These are phyloP conservation scores for Aspergillus bertholletiae DNA, from an alignment of 495 filamentous ascomycete species.

Conservation along the genomic window DNA sequence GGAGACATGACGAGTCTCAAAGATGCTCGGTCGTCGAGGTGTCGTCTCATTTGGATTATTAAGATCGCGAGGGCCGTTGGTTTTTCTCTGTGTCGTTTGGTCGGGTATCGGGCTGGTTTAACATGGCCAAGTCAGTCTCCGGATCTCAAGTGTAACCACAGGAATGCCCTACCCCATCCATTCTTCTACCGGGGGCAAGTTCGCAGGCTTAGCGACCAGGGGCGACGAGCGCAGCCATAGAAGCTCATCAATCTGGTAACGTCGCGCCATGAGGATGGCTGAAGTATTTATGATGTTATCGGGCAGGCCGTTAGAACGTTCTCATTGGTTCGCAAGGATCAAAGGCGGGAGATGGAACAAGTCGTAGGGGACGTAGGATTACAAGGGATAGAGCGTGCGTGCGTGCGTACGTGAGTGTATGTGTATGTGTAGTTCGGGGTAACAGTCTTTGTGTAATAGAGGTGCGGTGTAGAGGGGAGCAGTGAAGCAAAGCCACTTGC, in stretches of 20 bases:
- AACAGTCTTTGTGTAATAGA: not conserved
- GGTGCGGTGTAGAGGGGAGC: not conserved
- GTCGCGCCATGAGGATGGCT: slow-evolving; percentile 48
- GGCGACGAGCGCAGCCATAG: slow-evolving; percentile 75
- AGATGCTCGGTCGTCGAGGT: slow-evolving; percentile 53
- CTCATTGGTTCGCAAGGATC: slow-evolving; percentile 29
- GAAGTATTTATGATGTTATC: slow-evolving; percentile 26
- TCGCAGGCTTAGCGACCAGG: slow-evolving; percentile 74
- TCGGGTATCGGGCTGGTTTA: slow-evolving; percentile 42
- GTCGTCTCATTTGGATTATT: slow-evolving; percentile 37
- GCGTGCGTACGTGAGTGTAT: no score
- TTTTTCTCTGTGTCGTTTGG: slow-evolving; percentile 45
- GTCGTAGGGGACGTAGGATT: not conserved
- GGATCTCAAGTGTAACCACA: slow-evolving; percentile 7
- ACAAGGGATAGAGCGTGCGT: not conserved
- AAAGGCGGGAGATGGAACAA: not conserved
- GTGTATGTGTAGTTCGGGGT: not conserved
- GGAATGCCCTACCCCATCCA: slow-evolving; percentile 85
- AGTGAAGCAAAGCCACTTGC: slow-evolving; percentile 3
- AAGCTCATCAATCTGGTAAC: slow-evolving; percentile 80
- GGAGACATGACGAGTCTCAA: slow-evolving; percentile 60
- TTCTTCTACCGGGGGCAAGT: slow-evolving; percentile 85
- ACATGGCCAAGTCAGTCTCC: slow-evolving; percentile 23
- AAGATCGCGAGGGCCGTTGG: slow-evolving; percentile 40
- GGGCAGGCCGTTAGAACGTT: slow-evolving; percentile 21